These are phyloP conservation scores for Colletotrichum sp. DNA, from an alignment of 2,329 filamentous ascomycete genomes.

Conservation along the genomic window DNA sequence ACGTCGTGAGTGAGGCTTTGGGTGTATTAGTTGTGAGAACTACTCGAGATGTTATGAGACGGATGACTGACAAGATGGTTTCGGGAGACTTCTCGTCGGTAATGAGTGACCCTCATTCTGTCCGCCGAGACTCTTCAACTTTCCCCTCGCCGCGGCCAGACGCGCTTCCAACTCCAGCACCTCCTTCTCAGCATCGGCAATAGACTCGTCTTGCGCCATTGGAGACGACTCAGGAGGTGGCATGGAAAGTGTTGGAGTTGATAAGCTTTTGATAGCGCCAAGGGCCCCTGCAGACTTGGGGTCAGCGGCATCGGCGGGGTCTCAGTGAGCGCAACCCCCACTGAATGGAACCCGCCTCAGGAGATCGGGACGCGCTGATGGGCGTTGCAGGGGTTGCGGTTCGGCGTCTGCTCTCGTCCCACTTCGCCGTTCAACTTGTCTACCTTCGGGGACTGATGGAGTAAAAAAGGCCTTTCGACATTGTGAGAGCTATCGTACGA, in stretches of 20 bases:
- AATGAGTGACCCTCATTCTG: slow-evolving; percentile 19
- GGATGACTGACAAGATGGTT: slow-evolving; percentile 25
- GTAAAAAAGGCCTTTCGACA: neutral
- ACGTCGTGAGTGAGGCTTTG: neutral
- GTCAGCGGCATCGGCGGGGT: slow-evolving; percentile 3
- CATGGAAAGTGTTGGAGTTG: neutral
- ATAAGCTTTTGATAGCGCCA: slow-evolving; percentile 17
- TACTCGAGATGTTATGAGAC: slow-evolving; percentile 9
- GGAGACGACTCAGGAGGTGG: neutral
- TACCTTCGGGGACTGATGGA: slow-evolving; percentile 17
- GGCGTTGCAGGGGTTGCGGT: neutral
- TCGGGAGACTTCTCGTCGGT: neutral
- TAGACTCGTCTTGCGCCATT: slow-evolving; percentile 29
- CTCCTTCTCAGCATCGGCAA: slow-evolving; percentile 50
- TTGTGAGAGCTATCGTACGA: slow-evolving; percentile 5
- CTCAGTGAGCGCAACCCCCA: neutral
- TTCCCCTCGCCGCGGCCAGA: slow-evolving; percentile 50
- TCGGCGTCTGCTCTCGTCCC: slow-evolving; percentile 18
- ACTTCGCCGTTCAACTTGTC: neutral
- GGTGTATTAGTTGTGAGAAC: neutral
- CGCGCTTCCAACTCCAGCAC: slow-evolving; percentile 63
- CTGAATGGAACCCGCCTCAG: neutral
- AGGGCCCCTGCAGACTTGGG: neutral
- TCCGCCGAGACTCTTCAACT: slow-evolving; percentile 46
- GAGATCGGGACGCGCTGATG: neutral